Percentiles rank a stretch among this genome's conserved stretches.
Conservation (phyloP, 768 basidiomycete genomes). For the Rhizopogon vulgaris region DNA sequence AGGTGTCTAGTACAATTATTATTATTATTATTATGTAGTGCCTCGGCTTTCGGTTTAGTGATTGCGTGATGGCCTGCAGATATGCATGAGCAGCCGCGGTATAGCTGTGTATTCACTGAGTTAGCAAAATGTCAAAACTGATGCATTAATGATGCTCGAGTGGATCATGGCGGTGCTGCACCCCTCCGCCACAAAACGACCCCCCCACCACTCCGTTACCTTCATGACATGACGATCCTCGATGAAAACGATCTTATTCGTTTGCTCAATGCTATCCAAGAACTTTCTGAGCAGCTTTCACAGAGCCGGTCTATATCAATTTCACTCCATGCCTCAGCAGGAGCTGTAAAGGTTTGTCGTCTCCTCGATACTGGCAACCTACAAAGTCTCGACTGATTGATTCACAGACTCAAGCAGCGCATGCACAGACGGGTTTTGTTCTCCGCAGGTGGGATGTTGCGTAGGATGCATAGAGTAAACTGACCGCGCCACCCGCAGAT, state of each 20-base stretch:
- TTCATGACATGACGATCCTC: constrained; percentile 45
- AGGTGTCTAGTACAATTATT: too few relatives aligned
- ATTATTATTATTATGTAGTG: too few relatives aligned
- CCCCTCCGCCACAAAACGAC: neutral
- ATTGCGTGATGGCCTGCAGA: too few relatives aligned
- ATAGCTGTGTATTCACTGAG: too few relatives aligned
- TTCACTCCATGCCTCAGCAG: constrained; percentile 65
- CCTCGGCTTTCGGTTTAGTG: too few relatives aligned
- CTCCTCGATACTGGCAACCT: neutral
- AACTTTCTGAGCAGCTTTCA: constrained; percentile 78
- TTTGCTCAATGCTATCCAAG: constrained; percentile 63
- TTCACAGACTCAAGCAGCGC: constrained; percentile 73
- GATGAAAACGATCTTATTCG: constrained; percentile 52
- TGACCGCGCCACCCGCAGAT: constrained; percentile 35
- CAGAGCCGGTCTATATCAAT: constrained; percentile 72
- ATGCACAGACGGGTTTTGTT: constrained; percentile 90
- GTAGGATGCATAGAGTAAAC: neutral
- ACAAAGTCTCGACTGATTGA: neutral
- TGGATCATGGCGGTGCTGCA: neutral
- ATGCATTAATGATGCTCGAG: too few relatives aligned
- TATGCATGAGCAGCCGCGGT: too few relatives aligned
- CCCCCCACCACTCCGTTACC: neutral
- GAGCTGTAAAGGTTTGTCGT: constrained; percentile 69
- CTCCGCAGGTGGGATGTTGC: constrained; percentile 56
- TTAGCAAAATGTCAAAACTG: too few relatives aligned